Evolutionary conservation across 2,329 filamentous ascomycete species (phyloP), one percentile per base, ranked within the genome.

Genomic region (Colletotrichum viniferum): DNA sequence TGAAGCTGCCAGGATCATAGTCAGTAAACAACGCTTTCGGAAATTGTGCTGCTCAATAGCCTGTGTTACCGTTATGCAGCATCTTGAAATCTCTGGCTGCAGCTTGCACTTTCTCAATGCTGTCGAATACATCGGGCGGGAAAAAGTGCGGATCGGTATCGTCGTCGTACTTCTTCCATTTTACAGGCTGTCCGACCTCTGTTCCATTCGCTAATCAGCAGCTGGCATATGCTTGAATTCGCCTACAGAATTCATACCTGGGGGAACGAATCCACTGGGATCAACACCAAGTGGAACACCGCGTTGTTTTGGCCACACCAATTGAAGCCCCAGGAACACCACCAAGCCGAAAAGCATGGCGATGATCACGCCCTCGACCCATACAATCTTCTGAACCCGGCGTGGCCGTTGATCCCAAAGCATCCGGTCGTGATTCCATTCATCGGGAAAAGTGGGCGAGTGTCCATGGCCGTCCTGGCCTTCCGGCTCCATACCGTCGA

Each of bases 131-230:
- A 16, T 73, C 65, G 18, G 71, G 58, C 14, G 58, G 64, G 58
- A 73, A 73, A 28, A 55, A 64, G 58, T 73, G 71, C 24, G 71
- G 71, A 10, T 73, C 71, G 30, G 21, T 58, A 7, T 73, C 58
- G 12, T 63, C 71, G 34, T 73, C 71, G 58, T 73, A 73, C 7
- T 73, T 73, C 24, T 26, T 56, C 71, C 71, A 73, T 21, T 64
- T 73, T 8, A 73, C 38, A 4, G 71, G 71, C 58, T 73, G 71
- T 18, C 71, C 71, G 13, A 73, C 36, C 14, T 73, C 71, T 73
- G 24, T 18, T 7, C 2, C 32, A 5, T 12, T 60, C 30, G 9
- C 34, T 7, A 43, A 24, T 28, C 6, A 32, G 13, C 12, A 38
- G 16, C 5, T 9, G 5, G 2, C 43, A 24, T 14, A 13, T 18